Base-by-base conservation (phyloP, 1,284 basidiomycete genomes). In the Tremellales sp. region DNA sequence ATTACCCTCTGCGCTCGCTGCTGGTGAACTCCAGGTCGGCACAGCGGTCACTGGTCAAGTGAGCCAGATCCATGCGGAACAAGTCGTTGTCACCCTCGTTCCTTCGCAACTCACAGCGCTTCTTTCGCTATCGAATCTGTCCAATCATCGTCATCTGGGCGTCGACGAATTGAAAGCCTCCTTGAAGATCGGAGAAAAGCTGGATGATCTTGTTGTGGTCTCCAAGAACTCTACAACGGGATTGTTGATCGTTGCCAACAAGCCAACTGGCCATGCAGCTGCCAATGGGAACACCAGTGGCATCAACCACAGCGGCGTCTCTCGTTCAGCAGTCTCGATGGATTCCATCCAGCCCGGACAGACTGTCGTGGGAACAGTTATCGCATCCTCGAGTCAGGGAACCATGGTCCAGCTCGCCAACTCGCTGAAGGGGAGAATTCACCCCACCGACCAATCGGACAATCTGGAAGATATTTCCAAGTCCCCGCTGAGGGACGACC, bases 211-310 rank as follows among this genome's bases (percentile, higher is more conserved):
- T 5, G 81, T 88, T 3, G 87, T 98, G 16, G 86, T 92, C 21
- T 86, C 88, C n/a, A 86, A 89, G 60, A 92, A 91, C 66, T 76
- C 82, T 1, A 90, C 88, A 57, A 91, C 89, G 60, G 83, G 84
- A 12, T 78, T 97, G 47, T 85, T 97, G 48, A 85, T 97, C 51
- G 86, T 94, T 38, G 85, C 85, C 37, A 68, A 72, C 51, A 85
- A 82, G 50, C 67, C 66, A 34, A 19, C 48, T 4, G 28, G 44
- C 33, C 35, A 52, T 31, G 47, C 52, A 12, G 50, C 47, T 22
- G 55, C 82, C 81, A 4, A 81, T 80, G 58, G 76, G n/a, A 51
- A 77, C 3, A n/a, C n/a, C n/a, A n/a, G n/a, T n/a, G n/a, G n/a
- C n/a, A n/a, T n/a, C n/a, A n/a, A n/a, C n/a, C n/a, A n/a, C n/a